Evolutionary conservation across 768 basidiomycete genomes (phyloP).

Genomic region (Lentinus brumalis): DNA sequence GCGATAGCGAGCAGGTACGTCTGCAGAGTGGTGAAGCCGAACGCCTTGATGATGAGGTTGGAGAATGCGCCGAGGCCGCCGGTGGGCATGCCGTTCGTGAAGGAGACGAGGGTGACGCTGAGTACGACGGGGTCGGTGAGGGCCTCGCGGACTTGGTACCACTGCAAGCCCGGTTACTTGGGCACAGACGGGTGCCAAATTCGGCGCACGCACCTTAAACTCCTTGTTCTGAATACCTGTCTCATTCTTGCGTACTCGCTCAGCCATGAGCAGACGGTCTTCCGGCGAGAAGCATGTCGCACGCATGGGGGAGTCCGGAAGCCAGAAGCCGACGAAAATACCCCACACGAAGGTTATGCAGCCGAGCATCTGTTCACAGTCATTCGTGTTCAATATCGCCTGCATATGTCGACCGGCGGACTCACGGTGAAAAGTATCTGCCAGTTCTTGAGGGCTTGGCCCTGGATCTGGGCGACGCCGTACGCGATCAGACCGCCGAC

Average conservation of each 20-base stretch:
- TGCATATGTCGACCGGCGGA: not conserved
- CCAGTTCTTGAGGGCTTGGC: conserved; percentile 49
- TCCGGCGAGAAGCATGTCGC: conserved; percentile 50
- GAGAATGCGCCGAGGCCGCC: conserved; percentile 53
- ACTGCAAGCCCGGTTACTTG: not conserved
- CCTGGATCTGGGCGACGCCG: conserved; percentile 47
- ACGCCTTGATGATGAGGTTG: conserved; percentile 53
- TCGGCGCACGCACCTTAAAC: conserved; percentile 38
- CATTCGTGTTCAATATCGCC: not conserved
- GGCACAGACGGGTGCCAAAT: conserved; percentile 31
- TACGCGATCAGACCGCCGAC: conserved; percentile 53
- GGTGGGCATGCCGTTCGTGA: not conserved
- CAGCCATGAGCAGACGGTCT: conserved; percentile 49
- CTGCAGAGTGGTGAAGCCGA: conserved; percentile 50
- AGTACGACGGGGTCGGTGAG: conserved; percentile 48
- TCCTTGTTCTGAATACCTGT: conserved; percentile 53
- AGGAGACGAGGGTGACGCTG: conserved; percentile 46
- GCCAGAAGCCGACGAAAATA: conserved; percentile 48
- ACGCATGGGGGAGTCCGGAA: conserved; percentile 51
- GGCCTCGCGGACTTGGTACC: conserved; percentile 36
- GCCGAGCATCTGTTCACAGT: conserved; percentile 41
- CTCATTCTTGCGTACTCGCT: conserved; percentile 53
- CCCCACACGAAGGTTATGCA: conserved; percentile 51
- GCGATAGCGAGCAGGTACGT: conserved; percentile 41
- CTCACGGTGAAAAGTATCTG: conserved; percentile 45